A percentile compares a stretch with the other conserved stretches of the same genome.
Evolutionary conservation across 2,329 filamentous ascomycete species (phyloP).

Genomic region (Lomentospora prolificans): DNA sequence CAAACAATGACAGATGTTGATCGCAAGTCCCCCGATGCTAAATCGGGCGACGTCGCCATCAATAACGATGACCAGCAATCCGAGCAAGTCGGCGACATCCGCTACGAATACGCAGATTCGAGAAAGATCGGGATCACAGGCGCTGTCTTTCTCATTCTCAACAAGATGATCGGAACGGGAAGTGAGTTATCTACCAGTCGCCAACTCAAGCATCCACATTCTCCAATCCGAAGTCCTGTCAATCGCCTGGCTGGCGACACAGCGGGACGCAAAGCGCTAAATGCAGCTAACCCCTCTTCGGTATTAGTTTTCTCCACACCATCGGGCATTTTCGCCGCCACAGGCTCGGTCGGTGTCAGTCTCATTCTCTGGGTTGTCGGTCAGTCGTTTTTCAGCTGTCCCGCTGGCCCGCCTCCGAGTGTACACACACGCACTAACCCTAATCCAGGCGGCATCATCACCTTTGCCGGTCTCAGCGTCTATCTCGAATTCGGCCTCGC

Average conservation of each 20-base stretch:
- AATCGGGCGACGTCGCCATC: neutral
- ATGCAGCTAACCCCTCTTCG: neutral
- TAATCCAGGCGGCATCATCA: slow-evolving; percentile 34
- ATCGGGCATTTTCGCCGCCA: slow-evolving; percentile 39
- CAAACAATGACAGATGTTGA: neutral
- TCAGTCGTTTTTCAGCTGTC: neutral
- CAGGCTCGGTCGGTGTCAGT: slow-evolving; percentile 35
- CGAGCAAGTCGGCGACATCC: slow-evolving; percentile 22
- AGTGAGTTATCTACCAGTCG: slow-evolving; percentile 28
- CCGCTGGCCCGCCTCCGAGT: no score
- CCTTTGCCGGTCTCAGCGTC: slow-evolving; percentile 49
- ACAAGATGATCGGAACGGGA: slow-evolving; percentile 50
- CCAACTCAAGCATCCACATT: no score
- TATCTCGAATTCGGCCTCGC: slow-evolving; percentile 55
- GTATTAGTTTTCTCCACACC: slow-evolving; percentile 46
- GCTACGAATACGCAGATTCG: slow-evolving; percentile 27
- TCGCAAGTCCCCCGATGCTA: neutral
- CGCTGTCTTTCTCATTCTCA: slow-evolving; percentile 44
- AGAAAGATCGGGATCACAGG: slow-evolving; percentile 43
- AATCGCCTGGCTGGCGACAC: no score
- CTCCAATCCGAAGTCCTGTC: no score
- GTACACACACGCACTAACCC: neutral
- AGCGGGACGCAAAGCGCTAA: slow-evolving; percentile 7
- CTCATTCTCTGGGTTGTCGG: slow-evolving; percentile 17
- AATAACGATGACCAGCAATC: neutral